These are phyloP conservation scores for Quercus ilex DNA, from an alignment of 306 rosid species.

Conservation along the genomic window DNA sequence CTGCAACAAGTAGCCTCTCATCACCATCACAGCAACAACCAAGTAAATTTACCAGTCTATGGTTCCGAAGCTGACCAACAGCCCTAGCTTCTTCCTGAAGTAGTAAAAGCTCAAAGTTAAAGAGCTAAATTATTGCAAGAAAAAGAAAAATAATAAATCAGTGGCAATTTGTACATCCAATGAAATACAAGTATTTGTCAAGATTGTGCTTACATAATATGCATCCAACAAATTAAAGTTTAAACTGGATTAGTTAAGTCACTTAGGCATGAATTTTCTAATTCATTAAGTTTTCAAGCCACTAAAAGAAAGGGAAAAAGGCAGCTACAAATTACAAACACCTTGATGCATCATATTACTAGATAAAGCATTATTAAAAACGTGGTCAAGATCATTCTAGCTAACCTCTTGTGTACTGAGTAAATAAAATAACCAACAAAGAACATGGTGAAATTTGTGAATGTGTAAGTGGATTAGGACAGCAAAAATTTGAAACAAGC, in stretches of 20 bases:
- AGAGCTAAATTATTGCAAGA: constrained; percentile 3
- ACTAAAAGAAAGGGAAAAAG: background rate
- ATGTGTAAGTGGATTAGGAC: constrained; percentile 8
- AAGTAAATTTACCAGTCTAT: constrained; percentile 77
- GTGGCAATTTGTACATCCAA: background rate
- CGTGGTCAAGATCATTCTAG: background rate
- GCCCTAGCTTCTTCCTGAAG: constrained; percentile 89
- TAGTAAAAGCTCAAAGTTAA: constrained; percentile 7
- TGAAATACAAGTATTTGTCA: background rate
- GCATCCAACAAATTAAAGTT: background rate
- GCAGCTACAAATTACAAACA: background rate
- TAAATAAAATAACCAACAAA: background rate
- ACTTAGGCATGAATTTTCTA: background rate
- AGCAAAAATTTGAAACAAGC: background rate
- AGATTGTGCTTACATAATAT: background rate
- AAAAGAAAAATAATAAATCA: background rate
- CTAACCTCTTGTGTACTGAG: background rate
- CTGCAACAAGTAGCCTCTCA: constrained; percentile 91
- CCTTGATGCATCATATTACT: background rate
- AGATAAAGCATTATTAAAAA: background rate
- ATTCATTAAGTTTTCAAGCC: background rate
- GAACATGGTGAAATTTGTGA: background rate
- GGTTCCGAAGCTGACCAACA: constrained; percentile 87
- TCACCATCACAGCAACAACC: constrained; percentile 94
- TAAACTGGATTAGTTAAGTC: background rate